Evolutionary conservation across 2,329 filamentous ascomycete genomes (phyloP), one percentile per base, ranked within the genome.

Genomic region (Penicillium sp.): DNA sequence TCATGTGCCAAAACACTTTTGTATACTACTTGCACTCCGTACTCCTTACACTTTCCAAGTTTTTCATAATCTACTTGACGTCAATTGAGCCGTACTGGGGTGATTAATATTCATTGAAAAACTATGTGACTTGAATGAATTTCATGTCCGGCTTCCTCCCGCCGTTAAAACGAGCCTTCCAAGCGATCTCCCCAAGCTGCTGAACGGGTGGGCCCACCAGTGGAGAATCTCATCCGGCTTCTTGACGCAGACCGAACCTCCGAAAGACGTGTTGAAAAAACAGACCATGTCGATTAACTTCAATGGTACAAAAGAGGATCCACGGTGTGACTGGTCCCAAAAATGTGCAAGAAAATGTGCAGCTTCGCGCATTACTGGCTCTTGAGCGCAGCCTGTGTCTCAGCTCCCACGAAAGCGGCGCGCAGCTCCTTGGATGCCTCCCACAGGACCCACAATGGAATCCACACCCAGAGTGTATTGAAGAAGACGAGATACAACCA

Each of bases 401-500:
- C 69, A 13, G 66, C 67, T 7, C 42, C 53, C 7, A 69, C 62
- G 67, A 76, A 76, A 21, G 69, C 72, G 11, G 46, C 56, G 32
- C 57, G 72, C 44, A 81, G 68, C 54, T 80, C 77, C 41, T 71
- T 69, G 48, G 78, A 80, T 2, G 77, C 77, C 66, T 82, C 79
- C 61, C 72, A 80, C 52, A 85, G 61, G 39, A 85, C 78, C 81
- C 82, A 86, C 18, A 80, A 55, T 1, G 83, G 83, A 54, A 85
- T 76, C 57, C 78, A 77, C 14, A 87, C 83, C 83, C 84, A 87
- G 3, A 87, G 70, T 16, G 75, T 81, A 64, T 88, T 88, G 72
- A 87, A 87, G 69, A 86, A 86, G 55, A 81, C 70, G 58, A 88
- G 69, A 62, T 87, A 87, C 10, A 87, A 70, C 82, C 83, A 86